Conservation (phyloP, 192 early-diverging fungal species). For the Rhizophagus clarus region DNA sequence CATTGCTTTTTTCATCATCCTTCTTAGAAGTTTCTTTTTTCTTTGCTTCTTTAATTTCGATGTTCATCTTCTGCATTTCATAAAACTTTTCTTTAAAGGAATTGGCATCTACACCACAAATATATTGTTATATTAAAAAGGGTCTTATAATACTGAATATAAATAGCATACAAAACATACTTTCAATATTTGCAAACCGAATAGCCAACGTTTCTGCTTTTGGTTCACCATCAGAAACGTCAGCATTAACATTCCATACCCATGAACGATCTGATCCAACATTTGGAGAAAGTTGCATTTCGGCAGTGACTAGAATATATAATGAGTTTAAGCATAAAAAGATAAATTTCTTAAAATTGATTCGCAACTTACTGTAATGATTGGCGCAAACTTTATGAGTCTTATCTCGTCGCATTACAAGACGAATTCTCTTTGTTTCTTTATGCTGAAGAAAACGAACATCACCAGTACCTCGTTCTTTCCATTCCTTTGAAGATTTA, state of each 20-base stretch:
- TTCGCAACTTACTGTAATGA: slow-evolving; percentile 71
- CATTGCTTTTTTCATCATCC: background rate
- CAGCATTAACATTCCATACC: slow-evolving; percentile 93
- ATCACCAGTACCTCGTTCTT: slow-evolving; percentile 99
- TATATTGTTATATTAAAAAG: background rate
- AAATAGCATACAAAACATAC: background rate
- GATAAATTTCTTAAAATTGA: background rate
- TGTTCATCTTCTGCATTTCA: slow-evolving; percentile 19
- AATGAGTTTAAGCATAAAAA: background rate
- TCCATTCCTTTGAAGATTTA: slow-evolving; percentile 92
- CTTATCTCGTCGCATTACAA: slow-evolving; percentile 99
- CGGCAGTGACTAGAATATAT: slow-evolving; percentile 61
- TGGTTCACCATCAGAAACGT: slow-evolving; percentile 89
- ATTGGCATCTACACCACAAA: slow-evolving; percentile 15
- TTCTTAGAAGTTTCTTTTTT: background rate
- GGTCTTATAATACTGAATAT: background rate
- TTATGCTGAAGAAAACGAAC: slow-evolving; percentile 96
- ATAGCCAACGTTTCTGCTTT: slow-evolving; percentile 88
- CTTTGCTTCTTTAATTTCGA: background rate
- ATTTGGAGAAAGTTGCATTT: slow-evolving; percentile 91
- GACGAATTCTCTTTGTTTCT: slow-evolving; percentile 82
- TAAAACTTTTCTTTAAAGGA: slow-evolving; percentile 23
- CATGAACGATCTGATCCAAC: slow-evolving; percentile 98
- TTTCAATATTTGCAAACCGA: slow-evolving; percentile 94
- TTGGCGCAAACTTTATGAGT: slow-evolving; percentile 99